Base-by-base conservation (phyloP, 164 flowering plant species). In the Saururus chinensis region DNA sequence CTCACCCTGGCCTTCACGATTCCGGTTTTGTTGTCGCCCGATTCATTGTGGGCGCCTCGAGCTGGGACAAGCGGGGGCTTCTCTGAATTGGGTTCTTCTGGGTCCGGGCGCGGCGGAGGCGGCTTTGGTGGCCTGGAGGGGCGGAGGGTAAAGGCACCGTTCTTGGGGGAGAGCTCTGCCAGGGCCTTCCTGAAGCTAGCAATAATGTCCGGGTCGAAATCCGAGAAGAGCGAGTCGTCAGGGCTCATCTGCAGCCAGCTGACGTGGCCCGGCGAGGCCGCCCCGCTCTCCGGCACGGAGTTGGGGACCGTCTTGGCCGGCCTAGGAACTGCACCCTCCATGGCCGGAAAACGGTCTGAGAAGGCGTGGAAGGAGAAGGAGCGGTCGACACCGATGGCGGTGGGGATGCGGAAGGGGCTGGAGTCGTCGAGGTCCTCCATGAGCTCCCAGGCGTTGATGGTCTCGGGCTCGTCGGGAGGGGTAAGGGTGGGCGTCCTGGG, bases 381-480 rank as follows among this genome's bases (percentile, higher is more conserved):
- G 30, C 82, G 71, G 24, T 59, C 61, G 37, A 56, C 9, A 24
- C 19, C 16, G 24, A 69, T 75, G 41, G 54, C 63, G 63, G 6
- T 76, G 72, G 9, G 58, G 64, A 30, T 41, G 14, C 49, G 68
- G 12, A 83, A 67, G 40, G 88, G 82, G 59, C 80, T 77, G 19
- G 35, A 41, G 60, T 90, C 96, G 53, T 92, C 98, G 35, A 93
- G 76, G 9, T 92, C 98, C 56, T 79, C 98, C 98, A 90, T 93
- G 60, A 93, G 20, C 56, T 92, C 98, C 96, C 93, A 86, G 1
- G 86, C 60, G 66, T 93, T 84, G 75, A 93, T 85, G 8, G 81
- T 83, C 71, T 90, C 95, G 0, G 97, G 96, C 72, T 90, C 97
- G 0, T 90, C 87, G 0, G 92, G 86, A 0, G 97, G 92, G 4